These are phyloP conservation scores for Pyrenophora seminiperda DNA, from an alignment of 2,329 filamentous ascomycete species.

Conservation along the genomic window DNA sequence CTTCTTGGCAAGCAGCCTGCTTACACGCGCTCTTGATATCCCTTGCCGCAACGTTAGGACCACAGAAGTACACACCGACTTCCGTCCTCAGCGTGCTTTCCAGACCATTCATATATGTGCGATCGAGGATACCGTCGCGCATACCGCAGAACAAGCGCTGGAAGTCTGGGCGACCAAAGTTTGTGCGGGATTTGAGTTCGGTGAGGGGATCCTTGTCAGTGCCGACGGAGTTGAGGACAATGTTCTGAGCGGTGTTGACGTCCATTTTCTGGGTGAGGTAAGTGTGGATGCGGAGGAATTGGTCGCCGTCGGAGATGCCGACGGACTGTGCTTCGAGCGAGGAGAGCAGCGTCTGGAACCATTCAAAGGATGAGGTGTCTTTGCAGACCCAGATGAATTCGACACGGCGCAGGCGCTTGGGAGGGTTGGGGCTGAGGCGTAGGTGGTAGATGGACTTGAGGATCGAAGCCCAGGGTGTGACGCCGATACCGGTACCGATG, in stretches of 20 bases:
- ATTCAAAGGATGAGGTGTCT: slow-evolving; percentile 94
- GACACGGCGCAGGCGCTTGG: slow-evolving; percentile 85
- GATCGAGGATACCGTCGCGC: slow-evolving; percentile 84
- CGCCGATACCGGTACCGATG: slow-evolving; percentile 84
- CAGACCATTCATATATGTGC: slow-evolving; percentile 82
- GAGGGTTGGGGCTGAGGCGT: slow-evolving; percentile 86
- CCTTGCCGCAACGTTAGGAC: slow-evolving; percentile 78
- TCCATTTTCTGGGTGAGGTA: slow-evolving; percentile 95
- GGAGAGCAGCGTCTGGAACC: slow-evolving; percentile 94
- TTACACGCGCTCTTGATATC: slow-evolving; percentile 84
- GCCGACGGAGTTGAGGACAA: slow-evolving; percentile 93
- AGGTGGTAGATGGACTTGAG: slow-evolving; percentile 99
- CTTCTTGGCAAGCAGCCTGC: slow-evolving; percentile 72
- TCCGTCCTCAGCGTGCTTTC: slow-evolving; percentile 78
- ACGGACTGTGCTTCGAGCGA: slow-evolving; percentile 87
- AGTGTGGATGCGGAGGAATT: slow-evolving; percentile 97
- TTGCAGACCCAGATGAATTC: slow-evolving; percentile 99
- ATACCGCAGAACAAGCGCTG: slow-evolving; percentile 77
- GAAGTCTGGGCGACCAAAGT: slow-evolving; percentile 95
- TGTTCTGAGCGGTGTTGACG: slow-evolving; percentile 91
- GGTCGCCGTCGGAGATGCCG: slow-evolving; percentile 65
- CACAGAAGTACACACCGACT: slow-evolving; percentile 97
- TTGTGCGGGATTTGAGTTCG: slow-evolving; percentile 85
- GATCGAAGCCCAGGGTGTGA: slow-evolving; percentile 85
- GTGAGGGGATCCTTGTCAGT: slow-evolving; percentile 87